Conservation (phyloP, 1,284 basidiomycete species). For the Apiotrichum akiyoshidainum region DNA sequence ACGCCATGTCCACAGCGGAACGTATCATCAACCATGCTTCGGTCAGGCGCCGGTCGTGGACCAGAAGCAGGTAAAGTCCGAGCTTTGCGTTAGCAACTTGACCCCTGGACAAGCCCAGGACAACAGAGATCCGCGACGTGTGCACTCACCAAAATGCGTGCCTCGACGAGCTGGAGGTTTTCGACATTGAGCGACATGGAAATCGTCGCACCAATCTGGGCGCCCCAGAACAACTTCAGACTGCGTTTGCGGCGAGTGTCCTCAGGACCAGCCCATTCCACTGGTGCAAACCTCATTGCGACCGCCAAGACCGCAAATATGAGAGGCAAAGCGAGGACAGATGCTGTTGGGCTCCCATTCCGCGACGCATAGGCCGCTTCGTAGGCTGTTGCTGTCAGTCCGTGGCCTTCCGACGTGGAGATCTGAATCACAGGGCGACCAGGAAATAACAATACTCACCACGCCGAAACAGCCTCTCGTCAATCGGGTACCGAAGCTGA, state of each 20-base stretch:
- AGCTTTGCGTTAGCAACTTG: slow-evolving; percentile 55
- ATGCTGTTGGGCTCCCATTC: slow-evolving; percentile 12
- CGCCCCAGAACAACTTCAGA: slow-evolving; percentile 79
- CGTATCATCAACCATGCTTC: slow-evolving; percentile 93
- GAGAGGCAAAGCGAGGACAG: slow-evolving; percentile 61
- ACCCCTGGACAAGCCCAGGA: not conserved
- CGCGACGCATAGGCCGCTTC: slow-evolving; percentile 62
- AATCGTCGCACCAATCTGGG: slow-evolving; percentile 10
- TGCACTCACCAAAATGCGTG: slow-evolving; percentile 67
- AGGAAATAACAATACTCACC: slow-evolving; percentile 14
- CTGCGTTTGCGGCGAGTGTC: slow-evolving; percentile 67
- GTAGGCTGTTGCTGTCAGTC: slow-evolving; percentile 54
- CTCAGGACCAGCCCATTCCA: slow-evolving; percentile 69
- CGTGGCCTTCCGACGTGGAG: no score
- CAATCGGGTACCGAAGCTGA: slow-evolving; percentile 86
- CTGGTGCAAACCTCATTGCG: slow-evolving; percentile 77
- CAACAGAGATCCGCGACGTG: not conserved
- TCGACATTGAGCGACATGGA: slow-evolving; percentile 81
- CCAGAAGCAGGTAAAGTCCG: slow-evolving; percentile 79
- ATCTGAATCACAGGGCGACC: not conserved
- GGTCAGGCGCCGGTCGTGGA: slow-evolving; percentile 48
- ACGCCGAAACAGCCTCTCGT: slow-evolving; percentile 72
- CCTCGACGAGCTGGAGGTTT: slow-evolving; percentile 80
- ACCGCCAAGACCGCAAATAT: slow-evolving; percentile 87
- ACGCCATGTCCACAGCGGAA: slow-evolving; percentile 81